phyloP scores from a whole-genome alignment of 2,329 filamentous ascomycete genomes.

The Coniella vitis region DNA sequence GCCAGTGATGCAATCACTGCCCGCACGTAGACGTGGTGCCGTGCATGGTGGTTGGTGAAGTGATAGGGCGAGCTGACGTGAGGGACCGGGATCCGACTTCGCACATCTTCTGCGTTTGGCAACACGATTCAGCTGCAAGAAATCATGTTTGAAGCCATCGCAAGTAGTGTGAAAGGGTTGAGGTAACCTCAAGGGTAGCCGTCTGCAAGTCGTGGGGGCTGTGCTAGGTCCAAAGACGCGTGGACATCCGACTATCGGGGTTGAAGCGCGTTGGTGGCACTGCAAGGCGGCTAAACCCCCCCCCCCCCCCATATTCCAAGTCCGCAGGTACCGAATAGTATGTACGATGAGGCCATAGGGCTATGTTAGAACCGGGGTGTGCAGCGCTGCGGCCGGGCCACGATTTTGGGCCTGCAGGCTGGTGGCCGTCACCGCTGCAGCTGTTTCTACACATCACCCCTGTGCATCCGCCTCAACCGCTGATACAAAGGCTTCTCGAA shows the following conservation, averaged over 20 bases:
- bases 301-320: constrained; percentile 5
- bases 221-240: background rate
- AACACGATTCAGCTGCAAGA: constrained; percentile 9
- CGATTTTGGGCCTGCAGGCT: background rate
- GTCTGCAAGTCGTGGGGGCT: constrained; percentile 8
- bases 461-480: constrained; percentile 4
- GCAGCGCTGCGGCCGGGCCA: background rate
- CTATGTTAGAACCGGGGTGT: background rate
- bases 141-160: constrained; percentile 3
- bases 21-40: too few relatives aligned
- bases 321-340: too few relatives aligned
- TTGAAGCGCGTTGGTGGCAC: constrained; percentile 15
- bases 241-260: too few relatives aligned
- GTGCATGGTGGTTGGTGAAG: background rate
- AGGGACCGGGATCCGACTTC: constrained; percentile 4
- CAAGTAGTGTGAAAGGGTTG: background rate
- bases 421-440: constrained; percentile 9
- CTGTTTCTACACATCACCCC: background rate
- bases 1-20: too few relatives aligned
- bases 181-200: constrained; percentile 10
- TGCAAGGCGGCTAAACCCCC: constrained; percentile 12
- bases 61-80: constrained; percentile 15
- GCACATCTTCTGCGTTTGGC: constrained; percentile 4
- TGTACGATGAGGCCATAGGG: constrained; percentile 5
- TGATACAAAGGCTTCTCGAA: constrained; percentile 2